These are phyloP conservation scores for Alnus rubra DNA, from an alignment of 306 rosid genomes.

Conservation along the genomic window DNA sequence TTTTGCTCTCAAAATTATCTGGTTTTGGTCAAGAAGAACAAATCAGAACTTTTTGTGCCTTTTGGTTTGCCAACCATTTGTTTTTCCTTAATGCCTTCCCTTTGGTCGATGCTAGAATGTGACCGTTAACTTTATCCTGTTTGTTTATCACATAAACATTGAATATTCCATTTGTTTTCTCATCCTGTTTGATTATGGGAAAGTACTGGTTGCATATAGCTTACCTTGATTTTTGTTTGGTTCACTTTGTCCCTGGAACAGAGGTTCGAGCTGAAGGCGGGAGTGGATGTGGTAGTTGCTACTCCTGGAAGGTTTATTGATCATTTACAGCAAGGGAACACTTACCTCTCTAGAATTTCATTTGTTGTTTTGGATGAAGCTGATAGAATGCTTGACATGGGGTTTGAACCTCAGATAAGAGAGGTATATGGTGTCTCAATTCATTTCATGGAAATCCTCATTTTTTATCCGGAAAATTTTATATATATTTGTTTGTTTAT, in stretches of 20 bases:
- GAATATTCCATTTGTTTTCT: background rate
- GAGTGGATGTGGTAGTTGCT: slow-evolving; percentile 80
- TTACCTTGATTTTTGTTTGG: slow-evolving; percentile 13
- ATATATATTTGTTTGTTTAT: background rate
- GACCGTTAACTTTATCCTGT: background rate
- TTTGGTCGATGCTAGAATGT: background rate
- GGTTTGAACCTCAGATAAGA: slow-evolving; percentile 85
- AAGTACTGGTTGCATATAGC: background rate
- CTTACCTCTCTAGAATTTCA: slow-evolving; percentile 72
- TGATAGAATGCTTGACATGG: slow-evolving; percentile 96
- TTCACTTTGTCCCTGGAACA: slow-evolving; percentile 34
- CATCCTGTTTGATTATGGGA: background rate
- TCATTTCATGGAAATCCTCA: background rate
- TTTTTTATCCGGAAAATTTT: background rate
- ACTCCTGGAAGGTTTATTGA: slow-evolving; percentile 93
- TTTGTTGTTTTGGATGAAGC: slow-evolving; percentile 89
- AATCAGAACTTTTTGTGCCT: background rate
- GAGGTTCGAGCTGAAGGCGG: slow-evolving; percentile 85
- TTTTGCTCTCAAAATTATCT: slow-evolving; percentile 18
- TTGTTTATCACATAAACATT: background rate
- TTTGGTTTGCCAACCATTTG: slow-evolving; percentile 1
- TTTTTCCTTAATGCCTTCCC: background rate
- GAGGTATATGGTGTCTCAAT: slow-evolving; percentile 50
- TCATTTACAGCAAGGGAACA: slow-evolving; percentile 87
- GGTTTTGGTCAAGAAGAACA: slow-evolving; percentile 11